These are phyloP conservation scores for Eucalyptus virginea DNA, from an alignment of 345 rosid species.

Conservation along the genomic window DNA sequence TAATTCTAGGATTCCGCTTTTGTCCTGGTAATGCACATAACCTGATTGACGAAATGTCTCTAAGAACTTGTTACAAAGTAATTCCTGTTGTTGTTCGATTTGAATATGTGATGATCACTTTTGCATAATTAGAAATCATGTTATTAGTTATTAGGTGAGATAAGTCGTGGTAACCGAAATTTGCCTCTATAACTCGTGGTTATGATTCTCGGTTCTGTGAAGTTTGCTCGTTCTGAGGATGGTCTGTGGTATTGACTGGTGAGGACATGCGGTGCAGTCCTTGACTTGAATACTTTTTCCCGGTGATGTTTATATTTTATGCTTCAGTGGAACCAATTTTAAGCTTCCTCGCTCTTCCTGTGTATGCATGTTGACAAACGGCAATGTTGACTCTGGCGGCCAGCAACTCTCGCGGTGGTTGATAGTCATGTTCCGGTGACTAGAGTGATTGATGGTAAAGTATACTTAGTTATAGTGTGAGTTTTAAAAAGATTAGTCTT, in stretches of 20 bases:
- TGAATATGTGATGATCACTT: not conserved
- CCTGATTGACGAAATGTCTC: not conserved
- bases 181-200: not conserved
- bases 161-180: not conserved
- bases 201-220: not conserved
- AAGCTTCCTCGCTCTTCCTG: not conserved
- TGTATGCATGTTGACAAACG: not conserved
- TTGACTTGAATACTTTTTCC: not conserved
- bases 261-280: not conserved
- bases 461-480: not conserved
- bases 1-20: not conserved
- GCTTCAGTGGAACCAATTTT: not conserved
- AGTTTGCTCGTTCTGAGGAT: not conserved
- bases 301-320: not conserved
- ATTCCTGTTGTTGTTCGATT: not conserved
- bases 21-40: not conserved
- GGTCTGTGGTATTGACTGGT: not conserved
- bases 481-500: not conserved
- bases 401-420: accelerated
- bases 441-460: not conserved
- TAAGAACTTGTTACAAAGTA: not conserved
- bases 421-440: not conserved
- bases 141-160: not conserved
- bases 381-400: not conserved
- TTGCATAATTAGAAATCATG: not conserved